Evolutionary conservation across 768 basidiomycete genomes (phyloP).

Genomic region (Suillus occidentalis): DNA sequence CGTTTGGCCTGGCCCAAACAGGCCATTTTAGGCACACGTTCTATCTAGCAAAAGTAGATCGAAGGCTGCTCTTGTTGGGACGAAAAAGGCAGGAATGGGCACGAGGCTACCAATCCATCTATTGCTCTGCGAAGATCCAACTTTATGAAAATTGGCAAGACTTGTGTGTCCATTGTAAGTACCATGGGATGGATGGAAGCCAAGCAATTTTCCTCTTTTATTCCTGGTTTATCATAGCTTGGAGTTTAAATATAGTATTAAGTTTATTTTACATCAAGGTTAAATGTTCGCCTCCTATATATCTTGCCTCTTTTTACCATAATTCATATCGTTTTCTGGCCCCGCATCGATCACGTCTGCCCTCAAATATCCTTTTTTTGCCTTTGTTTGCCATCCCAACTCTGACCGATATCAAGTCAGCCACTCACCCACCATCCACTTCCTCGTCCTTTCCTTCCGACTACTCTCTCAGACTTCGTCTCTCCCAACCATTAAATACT

Average conservation of each 20-base stretch:
- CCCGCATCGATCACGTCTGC: slow-evolving; percentile 3
- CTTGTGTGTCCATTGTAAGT: not conserved
- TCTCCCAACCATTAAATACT: not conserved
- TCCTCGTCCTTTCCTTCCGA: not conserved
- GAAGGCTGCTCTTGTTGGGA: slow-evolving; percentile 26
- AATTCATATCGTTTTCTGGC: not conserved
- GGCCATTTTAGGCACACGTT: not conserved
- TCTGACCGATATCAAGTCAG: slow-evolving; percentile 3
- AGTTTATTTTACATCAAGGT: not conserved
- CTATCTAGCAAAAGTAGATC: not conserved
- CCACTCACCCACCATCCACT: not conserved
- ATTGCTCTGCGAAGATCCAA: slow-evolving; percentile 12
- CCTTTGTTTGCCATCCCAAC: not conserved
- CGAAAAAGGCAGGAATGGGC: slow-evolving; percentile 19
- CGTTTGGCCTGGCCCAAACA: not conserved
- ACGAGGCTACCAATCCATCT: slow-evolving; percentile 11
- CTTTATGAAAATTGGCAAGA: not conserved
- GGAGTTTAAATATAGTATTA: slow-evolving; percentile 1
- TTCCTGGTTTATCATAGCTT: slow-evolving; percentile 4
- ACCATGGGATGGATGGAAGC: not conserved
- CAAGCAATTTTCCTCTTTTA: not conserved
- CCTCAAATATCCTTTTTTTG: slow-evolving; percentile 5
- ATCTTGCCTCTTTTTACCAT: not conserved
- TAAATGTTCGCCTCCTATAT: slow-evolving; percentile 3
- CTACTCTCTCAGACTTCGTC: not conserved